Evolutionary conservation across 2,329 filamentous ascomycete genomes (phyloP), one percentile per base, ranked within the genome.

Genomic region (Pleomassaria siparia): DNA sequence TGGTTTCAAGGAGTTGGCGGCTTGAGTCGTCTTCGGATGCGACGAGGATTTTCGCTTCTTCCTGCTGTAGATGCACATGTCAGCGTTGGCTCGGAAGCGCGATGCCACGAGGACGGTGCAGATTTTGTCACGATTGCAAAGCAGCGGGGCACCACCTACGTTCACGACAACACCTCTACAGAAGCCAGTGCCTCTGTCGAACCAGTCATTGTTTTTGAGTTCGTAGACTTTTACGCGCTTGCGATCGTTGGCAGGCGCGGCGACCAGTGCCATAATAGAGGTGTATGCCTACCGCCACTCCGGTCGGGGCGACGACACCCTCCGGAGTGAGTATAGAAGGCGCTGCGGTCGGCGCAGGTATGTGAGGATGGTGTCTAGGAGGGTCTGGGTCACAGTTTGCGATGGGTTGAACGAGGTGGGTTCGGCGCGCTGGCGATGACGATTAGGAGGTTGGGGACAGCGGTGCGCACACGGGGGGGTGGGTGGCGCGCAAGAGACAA

Each of bases 161-260:
- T 85, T 81, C 55, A 86, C 75, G 56, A 88, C 82, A 56, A 85
- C 81, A 40, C 91, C 91, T 50, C 84, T 89, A 72, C 94, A 97
- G 73, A 96, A 96, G 54, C 94, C 94, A 40, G 94, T 99, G 56
- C 94, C 94, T 66, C 92, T 83, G 75, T 99, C 94, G 71, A 92
- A 96, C 94, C 94, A 99, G 83, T 97, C 94, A 80, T 95, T 96
- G 76, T 96, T 91, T 72, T 89, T 90, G 65, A 99, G 82, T 78
- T 97, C 94, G 74, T 99, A 99, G 70, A 99, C 94, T 80, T 99
- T 99, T 74, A 97, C 94, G 80, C 94, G 76, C 68, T 77, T 79
- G 66, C 74, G 74, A 64, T 78, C 76, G 62, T 74, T 76, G 58
- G 74, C 69, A 54, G 75, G 73, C 60, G 73, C 68, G 55, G 71